Evolutionary conservation across 2,329 filamentous ascomycete genomes (phyloP).

Genomic region (Aspergillus aculeatus): DNA sequence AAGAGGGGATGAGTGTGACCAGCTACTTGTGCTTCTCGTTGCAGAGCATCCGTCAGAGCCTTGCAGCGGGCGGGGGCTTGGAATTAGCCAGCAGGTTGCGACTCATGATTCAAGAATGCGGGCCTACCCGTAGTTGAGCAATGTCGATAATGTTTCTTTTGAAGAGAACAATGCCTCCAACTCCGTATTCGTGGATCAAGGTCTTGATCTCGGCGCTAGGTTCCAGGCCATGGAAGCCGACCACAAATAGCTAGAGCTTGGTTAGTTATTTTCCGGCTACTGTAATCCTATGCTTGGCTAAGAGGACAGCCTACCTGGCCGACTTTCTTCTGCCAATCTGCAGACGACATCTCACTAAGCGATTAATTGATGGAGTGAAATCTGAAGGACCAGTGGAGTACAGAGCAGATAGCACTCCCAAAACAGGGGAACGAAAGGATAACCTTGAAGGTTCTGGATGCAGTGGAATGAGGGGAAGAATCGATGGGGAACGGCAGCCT

Average conservation of each 20-base stretch:
- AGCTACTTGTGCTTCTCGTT: slow-evolving; percentile 40
- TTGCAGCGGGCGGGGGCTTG: slow-evolving; percentile 6
- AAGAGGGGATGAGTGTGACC: slow-evolving; percentile 43
- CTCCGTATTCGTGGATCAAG: slow-evolving; percentile 42
- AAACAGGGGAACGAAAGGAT: neutral
- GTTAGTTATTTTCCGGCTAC: neutral
- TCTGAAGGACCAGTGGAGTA: neutral
- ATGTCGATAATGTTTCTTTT: slow-evolving; percentile 42
- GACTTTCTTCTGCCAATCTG: slow-evolving; percentile 31
- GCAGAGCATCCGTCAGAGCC: slow-evolving; percentile 36
- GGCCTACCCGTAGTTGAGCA: slow-evolving; percentile 37
- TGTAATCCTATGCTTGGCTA: neutral
- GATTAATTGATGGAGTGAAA: too few relatives aligned
- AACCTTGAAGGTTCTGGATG: too few relatives aligned
- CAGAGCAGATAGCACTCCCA: neutral
- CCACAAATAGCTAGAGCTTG: slow-evolving; percentile 42
- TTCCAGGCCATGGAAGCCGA: slow-evolving; percentile 44
- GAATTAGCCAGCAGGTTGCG: slow-evolving; percentile 2
- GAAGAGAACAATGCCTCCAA: slow-evolving; percentile 46
- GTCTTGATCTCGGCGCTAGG: slow-evolving; percentile 44
- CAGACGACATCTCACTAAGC: slow-evolving; percentile 18
- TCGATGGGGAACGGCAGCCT: neutral
- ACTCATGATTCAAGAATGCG: neutral
- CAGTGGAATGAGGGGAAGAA: neutral
- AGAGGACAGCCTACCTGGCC: slow-evolving; percentile 31